Conservation (phyloP, 106 monocot species). For the Dioscorea dumetorum region DNA sequence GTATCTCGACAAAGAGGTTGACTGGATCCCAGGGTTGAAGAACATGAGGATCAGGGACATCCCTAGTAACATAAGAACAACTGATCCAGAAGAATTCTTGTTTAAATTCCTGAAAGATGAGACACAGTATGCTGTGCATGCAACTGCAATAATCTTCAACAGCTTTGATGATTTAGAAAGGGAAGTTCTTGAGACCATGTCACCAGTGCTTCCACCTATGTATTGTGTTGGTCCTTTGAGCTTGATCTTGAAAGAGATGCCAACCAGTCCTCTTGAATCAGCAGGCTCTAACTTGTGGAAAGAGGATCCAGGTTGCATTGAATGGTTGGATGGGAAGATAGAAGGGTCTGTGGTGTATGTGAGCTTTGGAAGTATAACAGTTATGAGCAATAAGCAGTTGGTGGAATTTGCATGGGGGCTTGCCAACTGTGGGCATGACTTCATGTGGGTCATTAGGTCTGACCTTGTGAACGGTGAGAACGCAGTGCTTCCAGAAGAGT, state of each 20-base stretch:
- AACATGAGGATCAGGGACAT: conserved; percentile 33
- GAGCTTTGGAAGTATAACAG: conserved; percentile 42
- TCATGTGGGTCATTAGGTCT: conserved; percentile 40
- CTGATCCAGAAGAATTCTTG: conserved; percentile 20
- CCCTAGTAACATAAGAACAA: conserved; percentile 26
- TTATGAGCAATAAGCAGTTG: conserved; percentile 33
- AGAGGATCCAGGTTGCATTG: conserved; percentile 19
- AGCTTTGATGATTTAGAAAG: conserved; percentile 48
- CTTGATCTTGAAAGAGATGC: conserved; percentile 7
- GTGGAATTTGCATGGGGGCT: conserved; percentile 55
- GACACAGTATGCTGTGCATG: background rate
- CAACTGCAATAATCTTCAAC: conserved; percentile 37
- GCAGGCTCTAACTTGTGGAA: conserved; percentile 41
- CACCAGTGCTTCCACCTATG: conserved; percentile 23
- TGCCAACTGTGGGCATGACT: conserved; percentile 20
- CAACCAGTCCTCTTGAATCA: conserved; percentile 4
- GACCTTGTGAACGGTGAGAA: conserved; percentile 25
- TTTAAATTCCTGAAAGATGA: conserved; percentile 12
- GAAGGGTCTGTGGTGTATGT: conserved; percentile 26
- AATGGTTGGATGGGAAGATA: conserved; percentile 30
- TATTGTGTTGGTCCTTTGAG: conserved; percentile 37
- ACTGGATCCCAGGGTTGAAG: conserved; percentile 32
- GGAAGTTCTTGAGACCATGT: conserved; percentile 22
- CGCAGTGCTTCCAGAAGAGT: conserved; percentile 31
- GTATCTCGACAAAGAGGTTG: conserved; percentile 30